Conservation (phyloP, 23 red algal genomes). For the Pyropia yezoensis region DNA sequence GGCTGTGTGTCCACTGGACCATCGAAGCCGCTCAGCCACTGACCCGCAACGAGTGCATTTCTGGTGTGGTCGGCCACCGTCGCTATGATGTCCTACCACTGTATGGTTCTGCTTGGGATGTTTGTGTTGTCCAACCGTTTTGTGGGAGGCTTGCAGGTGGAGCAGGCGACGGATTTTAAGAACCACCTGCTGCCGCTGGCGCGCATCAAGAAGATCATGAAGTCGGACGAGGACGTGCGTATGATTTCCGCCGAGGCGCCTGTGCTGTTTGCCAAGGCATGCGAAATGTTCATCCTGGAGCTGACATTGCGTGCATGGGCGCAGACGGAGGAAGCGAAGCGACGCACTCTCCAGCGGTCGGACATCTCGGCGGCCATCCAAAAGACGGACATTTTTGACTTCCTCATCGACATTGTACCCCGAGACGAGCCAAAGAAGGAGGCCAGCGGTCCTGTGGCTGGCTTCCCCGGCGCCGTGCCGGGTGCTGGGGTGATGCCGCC, state of each 20-base stretch:
- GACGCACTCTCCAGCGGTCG: slow-evolving; percentile 84
- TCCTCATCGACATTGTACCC: slow-evolving; percentile 98
- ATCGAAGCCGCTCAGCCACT: no score
- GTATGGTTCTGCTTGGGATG: no score
- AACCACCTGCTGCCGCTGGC: slow-evolving; percentile 95
- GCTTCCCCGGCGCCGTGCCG: slow-evolving; percentile 22
- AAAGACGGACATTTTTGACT: slow-evolving; percentile 99
- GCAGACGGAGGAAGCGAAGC: slow-evolving; percentile 88
- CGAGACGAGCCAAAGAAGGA: slow-evolving; percentile 83
- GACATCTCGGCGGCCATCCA: slow-evolving; percentile 95
- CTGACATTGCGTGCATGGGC: slow-evolving; percentile 95
- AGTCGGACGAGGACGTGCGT: slow-evolving; percentile 99
- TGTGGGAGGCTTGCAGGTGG: slow-evolving; percentile 3
- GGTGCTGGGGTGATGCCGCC: slow-evolving; percentile 14
- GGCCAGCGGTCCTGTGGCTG: slow-evolving; percentile 15
- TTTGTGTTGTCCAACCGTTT: no score
- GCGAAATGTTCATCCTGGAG: slow-evolving; percentile 98
- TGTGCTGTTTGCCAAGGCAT: slow-evolving; percentile 95
- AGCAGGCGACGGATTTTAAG: slow-evolving; percentile 85
- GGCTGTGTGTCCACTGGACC: no score
- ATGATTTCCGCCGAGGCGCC: slow-evolving; percentile 99
- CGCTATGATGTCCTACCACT: no score
- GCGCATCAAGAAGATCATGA: slow-evolving; percentile 99
- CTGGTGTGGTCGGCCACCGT: not conserved
- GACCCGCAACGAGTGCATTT: not conserved